These are phyloP conservation scores for Zarea fungicola DNA, from an alignment of 2,329 filamentous ascomycete genomes.

Conservation along the genomic window DNA sequence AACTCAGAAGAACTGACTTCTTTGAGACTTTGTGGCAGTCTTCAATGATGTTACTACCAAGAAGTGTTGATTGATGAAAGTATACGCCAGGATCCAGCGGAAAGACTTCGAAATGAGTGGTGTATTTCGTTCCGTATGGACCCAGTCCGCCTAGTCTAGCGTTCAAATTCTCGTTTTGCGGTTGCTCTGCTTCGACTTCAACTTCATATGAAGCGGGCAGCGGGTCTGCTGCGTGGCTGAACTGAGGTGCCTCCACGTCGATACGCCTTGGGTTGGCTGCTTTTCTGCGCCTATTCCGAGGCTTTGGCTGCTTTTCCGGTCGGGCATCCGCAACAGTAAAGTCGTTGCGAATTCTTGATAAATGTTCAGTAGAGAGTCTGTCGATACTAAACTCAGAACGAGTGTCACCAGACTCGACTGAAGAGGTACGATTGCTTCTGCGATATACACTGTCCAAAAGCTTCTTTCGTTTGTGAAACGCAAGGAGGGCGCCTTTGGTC, in stretches of 20 bases:
- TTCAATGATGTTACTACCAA: constrained; percentile 49
- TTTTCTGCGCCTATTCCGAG: constrained; percentile 15
- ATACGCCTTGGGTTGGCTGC: constrained; percentile 33
- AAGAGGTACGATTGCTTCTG: constrained; percentile 27
- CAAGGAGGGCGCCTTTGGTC: constrained; percentile 27
- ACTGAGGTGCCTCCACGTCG: constrained; percentile 48
- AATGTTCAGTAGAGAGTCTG: background rate
- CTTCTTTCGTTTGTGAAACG: constrained; percentile 48
- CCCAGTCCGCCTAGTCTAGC: constrained; percentile 47
- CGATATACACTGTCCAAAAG: constrained; percentile 51
- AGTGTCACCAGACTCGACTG: background rate
- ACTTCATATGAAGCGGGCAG: constrained; percentile 23
- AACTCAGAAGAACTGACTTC: constrained; percentile 23
- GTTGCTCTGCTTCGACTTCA: constrained; percentile 13
- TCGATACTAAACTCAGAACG: background rate
- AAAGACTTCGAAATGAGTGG: constrained; percentile 58
- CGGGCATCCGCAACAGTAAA: constrained; percentile 2
- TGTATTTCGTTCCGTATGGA: constrained; percentile 56
- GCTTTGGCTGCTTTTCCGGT: constrained; percentile 15
- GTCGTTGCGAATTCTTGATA: background rate
- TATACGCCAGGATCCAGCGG: constrained; percentile 51
- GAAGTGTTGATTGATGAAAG: constrained; percentile 55
- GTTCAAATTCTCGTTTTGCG: constrained; percentile 15
- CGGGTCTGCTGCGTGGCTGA: constrained; percentile 49
- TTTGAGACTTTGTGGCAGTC: constrained; percentile 30